These are phyloP conservation scores for Penicillium sumatraense DNA, from an alignment of 2,329 filamentous ascomycete species.

Conservation along the genomic window DNA sequence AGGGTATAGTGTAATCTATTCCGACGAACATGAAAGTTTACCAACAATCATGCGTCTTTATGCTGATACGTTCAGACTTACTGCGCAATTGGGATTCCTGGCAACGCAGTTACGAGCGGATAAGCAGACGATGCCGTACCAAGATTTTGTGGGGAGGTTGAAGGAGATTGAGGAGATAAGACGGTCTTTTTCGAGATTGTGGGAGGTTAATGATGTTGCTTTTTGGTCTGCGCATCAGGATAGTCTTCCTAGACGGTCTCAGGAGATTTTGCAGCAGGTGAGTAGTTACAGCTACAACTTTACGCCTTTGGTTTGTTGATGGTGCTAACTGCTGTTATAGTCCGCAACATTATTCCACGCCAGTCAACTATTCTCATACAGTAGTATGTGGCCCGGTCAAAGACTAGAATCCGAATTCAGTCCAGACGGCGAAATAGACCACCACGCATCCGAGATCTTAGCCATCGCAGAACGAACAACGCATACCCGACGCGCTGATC, in stretches of 20 bases:
- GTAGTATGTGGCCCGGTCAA: conserved; percentile 58
- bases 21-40: conserved; percentile 43
- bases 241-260: conserved; percentile 39
- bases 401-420: conserved; percentile 43
- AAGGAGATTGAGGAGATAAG: conserved; percentile 43
- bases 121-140: conserved; percentile 28
- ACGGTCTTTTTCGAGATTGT: conserved; percentile 42
- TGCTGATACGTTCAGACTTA: conserved; percentile 50
- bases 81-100: conserved; percentile 50
- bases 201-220: conserved; percentile 42
- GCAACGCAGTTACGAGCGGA: conserved; percentile 47
- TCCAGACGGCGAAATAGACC: conserved; percentile 48
- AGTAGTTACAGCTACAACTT: too few relatives aligned
- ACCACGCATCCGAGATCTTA: conserved; percentile 52
- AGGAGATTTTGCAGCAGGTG: conserved; percentile 51
- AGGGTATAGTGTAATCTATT: conserved; percentile 41
- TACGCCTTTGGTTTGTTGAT: too few relatives aligned
- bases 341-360: conserved; percentile 53
- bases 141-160: conserved; percentile 30
- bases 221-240: conserved; percentile 43
- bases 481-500: conserved; percentile 43
- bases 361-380: conserved; percentile 58
- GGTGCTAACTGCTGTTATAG: too few relatives aligned
- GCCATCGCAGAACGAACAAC: conserved; percentile 49
- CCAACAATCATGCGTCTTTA: conserved; percentile 51